A percentile compares a stretch with the other conserved stretches of the same genome.
Conservation (phyloP, 83 land plant species). For the Thuja plicata region DNA sequence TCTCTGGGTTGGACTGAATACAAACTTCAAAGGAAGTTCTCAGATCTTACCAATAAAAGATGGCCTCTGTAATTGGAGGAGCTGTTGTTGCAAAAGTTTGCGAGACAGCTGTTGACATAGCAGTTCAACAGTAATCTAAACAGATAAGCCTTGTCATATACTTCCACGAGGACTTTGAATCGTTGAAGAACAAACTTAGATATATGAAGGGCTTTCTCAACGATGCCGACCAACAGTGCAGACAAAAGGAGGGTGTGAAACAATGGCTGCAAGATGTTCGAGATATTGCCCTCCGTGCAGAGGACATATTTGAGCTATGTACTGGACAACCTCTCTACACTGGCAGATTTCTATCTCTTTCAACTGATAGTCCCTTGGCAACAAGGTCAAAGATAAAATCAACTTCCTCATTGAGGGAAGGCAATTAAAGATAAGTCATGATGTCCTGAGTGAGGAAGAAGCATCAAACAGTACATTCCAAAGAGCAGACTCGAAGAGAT, state of each 20-base stretch:
- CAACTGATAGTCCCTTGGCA: slow-evolving; percentile 5
- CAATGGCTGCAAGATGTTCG: neutral
- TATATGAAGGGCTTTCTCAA: neutral
- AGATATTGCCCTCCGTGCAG: neutral
- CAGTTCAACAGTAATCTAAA: neutral
- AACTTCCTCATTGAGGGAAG: neutral
- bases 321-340: neutral
- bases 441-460: neutral
- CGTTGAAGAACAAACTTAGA: neutral
- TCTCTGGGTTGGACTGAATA: too few species aligned
- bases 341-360: neutral
- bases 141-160: neutral
- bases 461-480: neutral
- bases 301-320: neutral
- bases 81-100: neutral
- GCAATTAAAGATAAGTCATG: neutral
- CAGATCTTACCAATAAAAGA: neutral
- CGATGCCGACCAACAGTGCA: neutral
- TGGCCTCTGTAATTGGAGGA: neutral
- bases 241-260: neutral
- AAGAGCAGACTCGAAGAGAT: neutral
- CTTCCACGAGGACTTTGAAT: neutral
- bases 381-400: neutral
- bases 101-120: neutral
- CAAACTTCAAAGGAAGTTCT: too few species aligned